Base-by-base conservation (phyloP, 331 rosid genomes). In the Arachis monticola region DNA sequence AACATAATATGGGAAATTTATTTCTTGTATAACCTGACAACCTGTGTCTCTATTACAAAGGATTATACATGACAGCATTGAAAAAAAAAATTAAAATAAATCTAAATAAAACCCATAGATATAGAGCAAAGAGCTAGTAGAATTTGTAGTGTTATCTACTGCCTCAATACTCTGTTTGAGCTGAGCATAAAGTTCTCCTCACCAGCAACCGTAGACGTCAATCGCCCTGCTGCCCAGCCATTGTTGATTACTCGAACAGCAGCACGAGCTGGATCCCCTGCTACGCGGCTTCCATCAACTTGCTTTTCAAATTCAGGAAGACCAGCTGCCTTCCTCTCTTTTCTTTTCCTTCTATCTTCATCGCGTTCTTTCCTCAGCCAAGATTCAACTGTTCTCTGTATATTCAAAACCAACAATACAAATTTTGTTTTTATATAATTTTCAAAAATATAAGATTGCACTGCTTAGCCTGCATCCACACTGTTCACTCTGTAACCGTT, bases 361-460 rank as follows among this genome's bases (percentile, higher is more conserved):
- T 91, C 93, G 2, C 91, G 88, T 77, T 93, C 98, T 69, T 91
- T 90, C 73, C 98, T 84, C 82, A 94, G 88, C 98, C 97, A 94
- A 77, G 89, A 90, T 79, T 94, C 96, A 8, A 94, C 92, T 1
- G 96, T 94, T 80, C 92, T 90, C 98, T 94, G 84, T 80, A 75
- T 67, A 78, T 64, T 70, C 68, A 79, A 82, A 11, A 53, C 64
- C 79, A 85, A 42, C 62, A 27, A 61, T 41, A 42, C 65, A 32
- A 59, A 47, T 40, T 30, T 31, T 17, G 31, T 27, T 48, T 13
- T 44, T 51, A 7, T 35, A 30, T 10, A 5, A 13, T 13, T 7
- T 13, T 46, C 9, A 9, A 10, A 42, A 51, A 60, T 17, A 12
- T 35, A 10, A 35, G 61, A 32, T 53, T 31, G 40, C 56, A 30